Base-by-base conservation (phyloP, 163 green algal species). In the Prototheca cutis region DNA sequence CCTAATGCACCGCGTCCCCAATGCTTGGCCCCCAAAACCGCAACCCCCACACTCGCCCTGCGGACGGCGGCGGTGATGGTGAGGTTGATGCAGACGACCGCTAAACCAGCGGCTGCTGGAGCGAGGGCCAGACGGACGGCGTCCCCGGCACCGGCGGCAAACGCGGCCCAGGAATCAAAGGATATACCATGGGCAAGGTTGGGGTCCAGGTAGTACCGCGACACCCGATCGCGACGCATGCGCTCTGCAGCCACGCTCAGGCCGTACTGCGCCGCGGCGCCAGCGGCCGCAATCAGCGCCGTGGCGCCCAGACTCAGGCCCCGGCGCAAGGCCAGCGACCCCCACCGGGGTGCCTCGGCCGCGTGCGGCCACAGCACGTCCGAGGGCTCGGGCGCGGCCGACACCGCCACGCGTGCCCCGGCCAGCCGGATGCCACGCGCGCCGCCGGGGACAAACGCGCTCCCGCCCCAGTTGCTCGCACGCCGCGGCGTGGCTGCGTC, bases 311-410 rank as follows among this genome's bases (percentile, higher is more conserved):
- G 53, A 23, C n/a, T 51, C 4, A 29, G 5, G 15, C 21, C 33
- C 10, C 53, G 33, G 31, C 53, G 53, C n/a, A 23, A 23, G 0
- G 48, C 51, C 21, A 66, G 53, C 42, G 51, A 58, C 53, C 45
- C 60, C 19, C 40, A 48, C 25, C 48, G 47, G 15, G 40, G 51
- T 19, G 32, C 45, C 36, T 56, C 24, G 13, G 45, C 53, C 24
- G 55, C 18, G 59, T 80, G 65, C 39, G 62, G 48, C 73, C 73
- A 80, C 61, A 75, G 57, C 23, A 80, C 34, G 56, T 80, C 73
- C 5, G 61, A 68, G 3, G 73, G 73, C 66, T 80, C 71, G 4
- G 73, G 73, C 1, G 70, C 70, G 19, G 69, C 62, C 57, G 8
- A 53, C 7, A 13, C 21, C 29, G 24, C 29, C 15, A 45, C 29